Evolutionary conservation across 148 eudicot genomes (phyloP).

Genomic region (Rhododendron ferrugineum): DNA sequence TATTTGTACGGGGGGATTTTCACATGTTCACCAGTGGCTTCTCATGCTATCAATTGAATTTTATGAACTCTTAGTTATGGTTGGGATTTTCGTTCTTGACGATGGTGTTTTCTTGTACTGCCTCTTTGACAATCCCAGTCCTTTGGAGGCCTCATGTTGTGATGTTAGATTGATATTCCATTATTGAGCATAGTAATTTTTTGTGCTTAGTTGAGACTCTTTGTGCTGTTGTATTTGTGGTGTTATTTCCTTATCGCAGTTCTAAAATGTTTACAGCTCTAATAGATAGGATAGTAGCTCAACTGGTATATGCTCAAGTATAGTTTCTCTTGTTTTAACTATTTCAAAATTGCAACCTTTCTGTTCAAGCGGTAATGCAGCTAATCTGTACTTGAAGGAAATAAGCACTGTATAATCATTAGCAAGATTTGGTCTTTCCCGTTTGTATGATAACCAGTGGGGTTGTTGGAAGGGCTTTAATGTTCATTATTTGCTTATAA

Average conservation of each 20-base stretch:
- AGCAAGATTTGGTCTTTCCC: not conserved
- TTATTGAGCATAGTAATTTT: not conserved
- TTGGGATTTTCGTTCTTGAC: not conserved
- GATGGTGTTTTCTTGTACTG: not conserved
- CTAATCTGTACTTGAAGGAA: not conserved
- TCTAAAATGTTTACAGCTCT: not conserved
- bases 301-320: not conserved
- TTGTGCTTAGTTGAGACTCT: not conserved
- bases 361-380: not conserved
- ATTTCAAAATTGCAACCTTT: not conserved
- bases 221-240: not conserved
- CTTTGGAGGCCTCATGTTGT: not conserved
- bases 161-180: not conserved
- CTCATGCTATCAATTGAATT: not conserved
- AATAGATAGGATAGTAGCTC: not conserved
- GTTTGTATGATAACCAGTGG: not conserved
- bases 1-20: not conserved
- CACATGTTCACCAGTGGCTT: not conserved
- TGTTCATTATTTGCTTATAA: not conserved
- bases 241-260: not conserved
- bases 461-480: not conserved
- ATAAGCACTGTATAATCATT: not conserved
- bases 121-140: not conserved
- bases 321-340: not conserved
- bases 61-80: not conserved